Evolutionary conservation across 768 basidiomycete species (phyloP), one percentile per base, ranked within the genome.

Genomic region (Boletus vinaceobasis): DNA sequence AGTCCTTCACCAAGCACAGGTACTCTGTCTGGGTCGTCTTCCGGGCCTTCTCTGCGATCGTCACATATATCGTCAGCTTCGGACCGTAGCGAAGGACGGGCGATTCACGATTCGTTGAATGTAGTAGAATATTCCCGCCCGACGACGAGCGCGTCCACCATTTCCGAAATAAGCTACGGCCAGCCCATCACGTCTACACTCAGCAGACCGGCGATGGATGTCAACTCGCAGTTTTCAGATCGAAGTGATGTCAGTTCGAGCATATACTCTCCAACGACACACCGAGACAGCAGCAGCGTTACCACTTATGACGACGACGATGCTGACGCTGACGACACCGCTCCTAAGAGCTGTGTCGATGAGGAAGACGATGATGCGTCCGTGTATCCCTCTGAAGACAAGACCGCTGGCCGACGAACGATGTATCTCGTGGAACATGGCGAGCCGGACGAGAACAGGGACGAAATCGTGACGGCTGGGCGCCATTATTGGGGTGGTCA

Each of bases 341-440:
- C 37, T 38, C 23, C 58, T 10, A 62, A 53, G 44, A 52, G 56
- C 19, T 55, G 1, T 26, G 7, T 56, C 8, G 66, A 64, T 13
- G 61, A 55, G 27, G 64, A 60, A 33, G 65, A 64, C 4, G 70
- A 72, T 35, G 70, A 70, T 45, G 69, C 60, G 3, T 70, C 71
- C 26, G 17, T 66, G 14, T 69, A 69, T 49, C 55, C 68, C 11
- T 58, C 68, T 19, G 68, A 66, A 21, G 69, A 71, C 29, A 58
- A 72, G 55, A 70, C 69, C 2, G 69, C 69, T 19, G 71, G 69
- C 5, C 65, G 71, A 46, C 67, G 71, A 45, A 70, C 71, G 15
- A 70, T 70, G 69, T 70, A 70, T 49, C 65, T 70, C 23, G 8
- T 70, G 32, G 71, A 70, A 21, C 53, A 72, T 32, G 69, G 63